These are phyloP conservation scores for Dichotomopilus funicola DNA, from an alignment of 2,329 filamentous ascomycete genomes.

Conservation along the genomic window DNA sequence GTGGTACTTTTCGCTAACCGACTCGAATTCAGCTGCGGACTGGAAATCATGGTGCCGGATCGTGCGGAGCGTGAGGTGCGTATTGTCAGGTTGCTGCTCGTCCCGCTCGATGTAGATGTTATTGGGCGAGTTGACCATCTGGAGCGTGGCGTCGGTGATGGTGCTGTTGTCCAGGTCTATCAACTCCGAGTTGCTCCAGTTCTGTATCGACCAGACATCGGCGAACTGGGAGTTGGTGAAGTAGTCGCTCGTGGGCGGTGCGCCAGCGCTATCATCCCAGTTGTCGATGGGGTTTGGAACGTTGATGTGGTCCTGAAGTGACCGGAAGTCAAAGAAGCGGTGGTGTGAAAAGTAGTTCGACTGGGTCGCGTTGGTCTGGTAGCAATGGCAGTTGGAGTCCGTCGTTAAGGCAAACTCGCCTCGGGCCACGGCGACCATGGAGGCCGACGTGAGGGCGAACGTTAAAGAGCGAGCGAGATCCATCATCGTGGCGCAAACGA, in stretches of 20 bases:
- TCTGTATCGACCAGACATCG: slow-evolving; percentile 29
- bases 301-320: slow-evolving; percentile 27
- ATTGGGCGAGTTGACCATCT: slow-evolving; percentile 35
- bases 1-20: slow-evolving; percentile 24
- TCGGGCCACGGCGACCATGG: slow-evolving; percentile 8
- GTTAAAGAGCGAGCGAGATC: slow-evolving; percentile 3
- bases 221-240: slow-evolving; percentile 29
- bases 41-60: slow-evolving; percentile 28
- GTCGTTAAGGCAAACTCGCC: slow-evolving; percentile 23
- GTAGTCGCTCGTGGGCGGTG: slow-evolving; percentile 27
- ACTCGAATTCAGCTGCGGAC: slow-evolving; percentile 28
- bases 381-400: slow-evolving; percentile 31
- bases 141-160: slow-evolving; percentile 28
- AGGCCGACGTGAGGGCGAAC: slow-evolving; percentile 15
- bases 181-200: slow-evolving; percentile 32
- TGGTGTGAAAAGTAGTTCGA: slow-evolving; percentile 31
- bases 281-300: slow-evolving; percentile 26
- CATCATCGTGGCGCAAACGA: slow-evolving; percentile 5
- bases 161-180: slow-evolving; percentile 18
- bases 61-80: slow-evolving; percentile 31
- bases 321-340: slow-evolving; percentile 35
- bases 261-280: slow-evolving; percentile 26
- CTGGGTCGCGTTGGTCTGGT: slow-evolving; percentile 31
- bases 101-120: slow-evolving; percentile 37
- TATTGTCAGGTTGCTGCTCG: slow-evolving; percentile 2